These are phyloP conservation scores for Cyberlindnera amylophila DNA, from an alignment of 805 yeast species.

Conservation along the genomic window DNA sequence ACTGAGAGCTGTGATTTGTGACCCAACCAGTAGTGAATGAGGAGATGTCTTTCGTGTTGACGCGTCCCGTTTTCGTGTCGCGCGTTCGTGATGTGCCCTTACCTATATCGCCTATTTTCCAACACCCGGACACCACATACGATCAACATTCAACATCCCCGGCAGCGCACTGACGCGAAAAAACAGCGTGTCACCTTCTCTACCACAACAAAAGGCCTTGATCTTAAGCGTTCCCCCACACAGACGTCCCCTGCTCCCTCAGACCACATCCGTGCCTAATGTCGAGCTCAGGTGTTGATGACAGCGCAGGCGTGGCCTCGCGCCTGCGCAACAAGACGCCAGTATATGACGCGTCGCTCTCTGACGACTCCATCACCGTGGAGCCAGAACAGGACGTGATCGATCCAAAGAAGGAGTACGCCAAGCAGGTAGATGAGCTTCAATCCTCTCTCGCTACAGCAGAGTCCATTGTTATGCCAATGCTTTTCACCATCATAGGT, in stretches of 20 bases:
- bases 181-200: constrained; percentile 16
- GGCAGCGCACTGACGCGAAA: constrained; percentile 5
- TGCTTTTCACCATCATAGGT: constrained; percentile 62
- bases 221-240: background rate
- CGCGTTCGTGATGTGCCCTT: background rate
- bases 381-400: constrained; percentile 7
- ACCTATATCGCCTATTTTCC: background rate
- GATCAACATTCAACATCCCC: background rate
- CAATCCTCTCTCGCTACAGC: constrained; percentile 19
- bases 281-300: constrained; percentile 16
- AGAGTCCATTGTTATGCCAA: constrained; percentile 46
- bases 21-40: no score
- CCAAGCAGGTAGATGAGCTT: constrained; percentile 19
- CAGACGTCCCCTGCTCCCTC: background rate
- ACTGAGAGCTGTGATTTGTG: no score
- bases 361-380: background rate
- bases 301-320: constrained; percentile 16
- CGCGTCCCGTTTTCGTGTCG: background rate
- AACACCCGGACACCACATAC: constrained; percentile 1
- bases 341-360: constrained; percentile 2
- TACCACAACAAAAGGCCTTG: background rate
- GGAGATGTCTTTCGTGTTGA: background rate
- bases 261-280: constrained; percentile 2
- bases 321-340: constrained; percentile 22
- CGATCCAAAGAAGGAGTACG: constrained; percentile 20